Evolutionary conservation across 2,329 filamentous ascomycete species (phyloP).

Genomic region (Acephala macrosclerotiorum): DNA sequence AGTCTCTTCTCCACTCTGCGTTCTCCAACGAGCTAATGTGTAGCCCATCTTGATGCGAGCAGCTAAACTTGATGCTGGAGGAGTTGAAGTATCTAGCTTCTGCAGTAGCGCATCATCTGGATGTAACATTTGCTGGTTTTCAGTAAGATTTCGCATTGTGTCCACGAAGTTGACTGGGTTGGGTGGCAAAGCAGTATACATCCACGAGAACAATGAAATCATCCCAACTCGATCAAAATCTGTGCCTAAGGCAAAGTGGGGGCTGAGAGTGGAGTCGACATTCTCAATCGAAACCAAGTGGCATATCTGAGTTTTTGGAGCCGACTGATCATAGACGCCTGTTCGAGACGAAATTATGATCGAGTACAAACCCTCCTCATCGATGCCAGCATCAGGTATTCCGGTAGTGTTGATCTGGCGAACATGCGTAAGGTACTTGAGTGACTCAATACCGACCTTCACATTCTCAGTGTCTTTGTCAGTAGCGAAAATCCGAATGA

Average conservation of each 20-base stretch:
- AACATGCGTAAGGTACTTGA: constrained; percentile 44
- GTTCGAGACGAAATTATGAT: constrained; percentile 47
- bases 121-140: constrained; percentile 24
- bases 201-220: constrained; percentile 50
- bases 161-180: constrained; percentile 46
- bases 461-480: not conserved
- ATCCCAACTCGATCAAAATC: constrained; percentile 37
- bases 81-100: not conserved
- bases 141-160: constrained; percentile 41
- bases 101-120: constrained; percentile 15
- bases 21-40: constrained; percentile 45
- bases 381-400: constrained; percentile 47
- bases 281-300: constrained; percentile 51
- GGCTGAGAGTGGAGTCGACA: constrained; percentile 42
- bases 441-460: not conserved
- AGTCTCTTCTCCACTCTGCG: constrained; percentile 50
- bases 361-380: constrained; percentile 45
- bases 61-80: constrained; percentile 1
- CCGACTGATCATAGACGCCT: constrained; percentile 42
- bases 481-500: not conserved
- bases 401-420: constrained; percentile 49
- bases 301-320: constrained; percentile 41
- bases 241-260: constrained; percentile 17
- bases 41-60: constrained; percentile 49
- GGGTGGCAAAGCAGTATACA: constrained; percentile 47